phyloP scores from a whole-genome alignment of 1,284 basidiomycete species.

The Malassezia obtusa region DNA sequence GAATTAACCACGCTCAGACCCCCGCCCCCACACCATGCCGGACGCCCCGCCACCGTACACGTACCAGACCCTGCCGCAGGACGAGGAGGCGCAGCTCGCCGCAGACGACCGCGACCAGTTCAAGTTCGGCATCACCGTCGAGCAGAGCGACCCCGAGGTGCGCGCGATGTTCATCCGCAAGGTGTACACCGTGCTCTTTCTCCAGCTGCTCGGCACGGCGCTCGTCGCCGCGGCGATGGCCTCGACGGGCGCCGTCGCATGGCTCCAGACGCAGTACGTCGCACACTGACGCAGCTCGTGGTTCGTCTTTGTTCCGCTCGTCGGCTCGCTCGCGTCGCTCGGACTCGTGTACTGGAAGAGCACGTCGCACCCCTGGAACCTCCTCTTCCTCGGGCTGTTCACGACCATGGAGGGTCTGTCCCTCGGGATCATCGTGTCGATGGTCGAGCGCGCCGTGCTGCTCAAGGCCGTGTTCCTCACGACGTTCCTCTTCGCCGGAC shows the following conservation, averaged over 20 bases:
- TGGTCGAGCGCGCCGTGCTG: conserved; percentile 66
- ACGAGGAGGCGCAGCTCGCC: conserved; percentile 14
- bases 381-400: conserved; percentile 60
- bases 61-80: conserved; percentile 19
- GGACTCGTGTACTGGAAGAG: conserved; percentile 75
- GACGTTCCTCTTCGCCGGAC: conserved; percentile 70
- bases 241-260: conserved; percentile 20
- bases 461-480: conserved; percentile 78
- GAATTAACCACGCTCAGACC: neutral
- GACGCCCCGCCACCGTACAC: neutral
- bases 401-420: conserved; percentile 47
- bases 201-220: conserved; percentile 40
- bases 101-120: conserved; percentile 43
- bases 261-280: conserved; percentile 30
- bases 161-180: conserved; percentile 37
- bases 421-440: conserved; percentile 66
- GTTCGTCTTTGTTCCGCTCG: conserved; percentile 54
- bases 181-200: conserved; percentile 36
- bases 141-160: conserved; percentile 42
- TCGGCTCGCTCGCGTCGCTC: conserved; percentile 65
- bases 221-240: conserved; percentile 31
- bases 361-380: conserved; percentile 70
- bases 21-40: neutral
- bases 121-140: conserved; percentile 44
- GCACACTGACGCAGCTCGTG: conserved; percentile 18